Evolutionary conservation across 805 yeast species (phyloP), one percentile per base, ranked within the genome.

Genomic region (Zygotorulaspora danielsina): DNA sequence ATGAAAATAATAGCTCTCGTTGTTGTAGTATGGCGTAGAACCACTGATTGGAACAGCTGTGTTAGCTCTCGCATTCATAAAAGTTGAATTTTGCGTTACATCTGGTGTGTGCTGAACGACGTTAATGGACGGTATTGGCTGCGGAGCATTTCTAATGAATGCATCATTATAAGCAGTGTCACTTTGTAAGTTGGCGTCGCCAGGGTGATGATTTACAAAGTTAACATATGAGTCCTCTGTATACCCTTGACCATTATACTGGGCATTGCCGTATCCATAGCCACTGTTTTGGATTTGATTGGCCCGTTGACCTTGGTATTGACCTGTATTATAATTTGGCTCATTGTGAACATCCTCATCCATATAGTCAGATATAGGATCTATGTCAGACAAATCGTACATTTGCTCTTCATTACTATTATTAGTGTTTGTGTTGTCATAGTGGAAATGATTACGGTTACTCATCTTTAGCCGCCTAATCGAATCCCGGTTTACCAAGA

Each of bases 51-150:
- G 20, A 13, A 19, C 34, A 3, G 34, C 10, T 7, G 20, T 22
- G 19, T 38, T 37, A 19, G 34, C 32, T 12, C 17, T 16, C 2
- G 36, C 19, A n/a, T 34, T 12, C 21, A 34, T 11, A 16, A 44
- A 35, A 20, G 36, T 38, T 5, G 47, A 34, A 32, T 40, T 44
- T 24, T 44, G 48, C 13, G 41, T 45, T 13, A 49, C 43, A 35
- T 52, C 57, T 15, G 57, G 53, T 5, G 61, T 44, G 12, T 49
- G 50, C 32, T 54, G 60, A 19, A 54, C 44, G 6, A 59, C 51
- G 34, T 57, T 57, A 28, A 57, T 55, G 4, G 50, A 39, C 4
- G 63, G 62, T 22, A 54, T 40, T 24, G 45, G 51, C 19, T 27
- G 31, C 2, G 43, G 39, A 5, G 41, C 41, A 32, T 40, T 40